Base-by-base conservation (phyloP, 2,329 filamentous ascomycete genomes). In the Ceratocystis lukuohia region DNA sequence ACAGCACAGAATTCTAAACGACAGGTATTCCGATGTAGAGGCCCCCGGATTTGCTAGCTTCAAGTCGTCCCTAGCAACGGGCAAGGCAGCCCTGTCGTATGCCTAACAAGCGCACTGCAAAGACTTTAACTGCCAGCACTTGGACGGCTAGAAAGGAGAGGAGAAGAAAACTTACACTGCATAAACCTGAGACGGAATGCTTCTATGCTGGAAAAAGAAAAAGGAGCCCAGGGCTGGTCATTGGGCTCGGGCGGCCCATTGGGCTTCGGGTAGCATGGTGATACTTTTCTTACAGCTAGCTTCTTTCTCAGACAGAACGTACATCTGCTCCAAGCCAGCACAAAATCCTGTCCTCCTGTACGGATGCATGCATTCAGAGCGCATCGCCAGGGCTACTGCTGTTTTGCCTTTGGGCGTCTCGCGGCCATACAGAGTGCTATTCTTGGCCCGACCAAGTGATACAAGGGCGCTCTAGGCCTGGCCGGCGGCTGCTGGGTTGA, bases 21-120 rank as follows among this genome's bases (percentile, higher is more conserved):
- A 17, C 25, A 33, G 30, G 5, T 28, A 20, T 57, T 33, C 10
- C 53, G 25, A 33, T 8, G 28, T 30, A n/a, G 17, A n/a, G n/a
- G n/a, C 48, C n/a, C 48, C 48, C n/a, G 48, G 48, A 12, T 41
- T 41, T 25, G 48, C n/a, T 53, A 53, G n/a, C 12, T 17, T 33
- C 53, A 25, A 57, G 53, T 57, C 28, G 37, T 41, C 53, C 53
- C 53, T 57, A 33, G 53, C 53, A 57, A 57, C 53, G 53, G 53
- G n/a, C 53, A 12, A 57, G 53, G 53, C 53, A 57, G 53, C 53
- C 53, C 53, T 57, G 53, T 57, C 53, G 15, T 33, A 8, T 57
- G 53, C 53, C 53, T 25, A 57, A 57, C 53, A 53, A n/a, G 53
- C 20, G 25, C 53, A 33, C 53, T 57, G 53, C 28, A 57, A 41